Evolutionary conservation across 208 protist species (phyloP).

Genomic region (Leishmania arabica): DNA sequence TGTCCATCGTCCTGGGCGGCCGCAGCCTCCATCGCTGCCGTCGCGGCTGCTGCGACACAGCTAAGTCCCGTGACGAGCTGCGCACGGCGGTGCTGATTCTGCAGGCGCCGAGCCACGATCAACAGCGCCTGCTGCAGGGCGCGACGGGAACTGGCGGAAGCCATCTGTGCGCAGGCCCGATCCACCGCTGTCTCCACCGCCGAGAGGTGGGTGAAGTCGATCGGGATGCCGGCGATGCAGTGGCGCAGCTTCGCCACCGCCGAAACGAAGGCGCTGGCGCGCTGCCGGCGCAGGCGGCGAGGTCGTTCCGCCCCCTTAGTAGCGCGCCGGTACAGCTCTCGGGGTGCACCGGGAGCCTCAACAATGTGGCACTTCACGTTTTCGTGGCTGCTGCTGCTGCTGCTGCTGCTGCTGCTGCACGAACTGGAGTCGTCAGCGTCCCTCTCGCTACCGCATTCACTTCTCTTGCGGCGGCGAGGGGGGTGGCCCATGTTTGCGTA

Average conservation of each 20-base stretch:
- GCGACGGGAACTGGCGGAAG: conserved; percentile 8
- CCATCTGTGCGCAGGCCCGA: conserved; percentile 14
- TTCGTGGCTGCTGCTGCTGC: background rate
- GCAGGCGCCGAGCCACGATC: conserved; percentile 39
- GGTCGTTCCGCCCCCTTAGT: conserved; percentile 2
- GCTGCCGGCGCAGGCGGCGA: conserved; percentile 15
- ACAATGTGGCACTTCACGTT: background rate
- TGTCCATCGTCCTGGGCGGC: background rate
- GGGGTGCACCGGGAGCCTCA: background rate
- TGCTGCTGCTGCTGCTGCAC: conserved; percentile 3
- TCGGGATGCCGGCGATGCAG: conserved; percentile 20
- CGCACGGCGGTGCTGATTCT: conserved; percentile 25
- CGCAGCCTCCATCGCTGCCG: background rate
- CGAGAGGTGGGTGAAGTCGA: conserved; percentile 26
- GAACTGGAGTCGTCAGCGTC: background rate
- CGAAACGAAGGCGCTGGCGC: conserved; percentile 25
- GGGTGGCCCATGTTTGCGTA: conserved; percentile 29
- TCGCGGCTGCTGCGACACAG: background rate
- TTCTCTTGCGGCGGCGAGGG: background rate
- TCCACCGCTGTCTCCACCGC: conserved; percentile 34
- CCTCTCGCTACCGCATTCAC: background rate
- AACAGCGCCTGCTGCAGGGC: conserved; percentile 40
- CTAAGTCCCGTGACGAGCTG: background rate
- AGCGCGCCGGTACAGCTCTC: too few relatives aligned
- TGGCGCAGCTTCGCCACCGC: conserved; percentile 36